Base-by-base conservation (phyloP, 768 basidiomycete genomes). In the Leccinum subgranulosum region DNA sequence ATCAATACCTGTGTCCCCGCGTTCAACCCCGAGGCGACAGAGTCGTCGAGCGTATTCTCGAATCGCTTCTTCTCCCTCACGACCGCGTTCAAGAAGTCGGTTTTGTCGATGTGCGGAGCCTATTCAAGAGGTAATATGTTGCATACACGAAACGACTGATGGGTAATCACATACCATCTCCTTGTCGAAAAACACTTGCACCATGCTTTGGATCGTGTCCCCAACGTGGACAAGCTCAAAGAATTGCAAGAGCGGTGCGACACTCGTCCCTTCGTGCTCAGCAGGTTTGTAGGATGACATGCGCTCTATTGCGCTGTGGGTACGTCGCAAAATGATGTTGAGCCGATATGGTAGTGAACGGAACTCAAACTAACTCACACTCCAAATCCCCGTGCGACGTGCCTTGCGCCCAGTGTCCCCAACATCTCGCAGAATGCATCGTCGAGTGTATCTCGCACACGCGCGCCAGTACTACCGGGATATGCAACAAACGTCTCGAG, bases 141-240 rank as follows among this genome's bases (percentile, higher is more conserved):
- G 5, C 17, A 49, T 49, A 14, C 6, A 31, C 17, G 29, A 48
- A 21, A 21, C 33, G 9, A 6, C 19, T 15, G 10, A 41, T n/a
- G 36, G 29, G 10, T 7, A 15, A 39, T 6, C 1, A 57, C 86
- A 25, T 59, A 90, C 92, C 74, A 98, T 76, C 65, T 97, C 96
- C 67, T 95, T 95, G 68, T 98, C 97, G 67, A 96, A 99, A 72
- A 95, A 99, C 2, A 98, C 97, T 64, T 99, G 94, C 6, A 97
- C 85, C 86, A 98, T 98, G 17, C 88, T 92, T 73, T 96, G 93
- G 46, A 98, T 98, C 15, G 92, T 99, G 68, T 99, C 96, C 1
- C 94, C 97, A 15, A 98, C 79, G 74, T 98, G 97, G 1, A 96
- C 96, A 23, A 98, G 79, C 76, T 98, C 96, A 62, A 99, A 98